phyloP scores from a whole-genome alignment of 2,329 filamentous ascomycete species.

The Aspergillus sp. region DNA sequence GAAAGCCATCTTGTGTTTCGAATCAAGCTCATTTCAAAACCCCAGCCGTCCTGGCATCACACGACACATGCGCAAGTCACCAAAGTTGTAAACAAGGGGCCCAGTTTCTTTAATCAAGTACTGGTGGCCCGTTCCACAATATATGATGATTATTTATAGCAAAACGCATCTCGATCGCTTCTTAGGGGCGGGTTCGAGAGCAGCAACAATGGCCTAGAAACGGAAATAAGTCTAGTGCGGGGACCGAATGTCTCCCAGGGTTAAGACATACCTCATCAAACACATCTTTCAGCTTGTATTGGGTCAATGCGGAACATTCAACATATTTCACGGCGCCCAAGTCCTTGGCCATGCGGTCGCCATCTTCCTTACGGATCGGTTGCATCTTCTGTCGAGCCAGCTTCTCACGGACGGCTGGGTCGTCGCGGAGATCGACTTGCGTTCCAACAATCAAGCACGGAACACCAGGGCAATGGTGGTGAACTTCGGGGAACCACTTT shows the following conservation, averaged over 20 bases:
- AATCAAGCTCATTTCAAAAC: conserved; percentile 12
- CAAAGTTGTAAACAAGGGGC: neutral
- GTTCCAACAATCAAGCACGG: conserved; percentile 97
- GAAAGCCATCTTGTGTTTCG: conserved; percentile 10
- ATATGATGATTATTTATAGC: conserved; percentile 51
- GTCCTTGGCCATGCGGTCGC: conserved; percentile 94
- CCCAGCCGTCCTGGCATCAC: conserved; percentile 10
- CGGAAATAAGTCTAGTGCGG: conserved; percentile 3
- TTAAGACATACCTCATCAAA: conserved; percentile 82
- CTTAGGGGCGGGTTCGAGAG: conserved; percentile 82
- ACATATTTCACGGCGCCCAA: conserved; percentile 98
- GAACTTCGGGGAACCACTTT: conserved; percentile 98
- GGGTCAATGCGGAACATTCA: conserved; percentile 95
- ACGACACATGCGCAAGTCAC: conserved; percentile 11
- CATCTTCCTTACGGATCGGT: conserved; percentile 87
- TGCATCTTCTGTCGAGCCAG: conserved; percentile 94
- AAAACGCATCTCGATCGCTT: conserved; percentile 73
- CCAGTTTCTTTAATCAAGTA: conserved; percentile 3
- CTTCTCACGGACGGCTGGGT: conserved; percentile 83
- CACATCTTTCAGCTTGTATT: conserved; percentile 98
- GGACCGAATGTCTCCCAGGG: neutral
- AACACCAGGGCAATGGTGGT: conserved; percentile 96
- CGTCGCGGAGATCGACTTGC: conserved; percentile 93
- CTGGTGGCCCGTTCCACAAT: conserved; percentile 12
- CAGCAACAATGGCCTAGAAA: conserved; percentile 87